phyloP scores from a whole-genome alignment of 495 filamentous ascomycete species.

The Haplographium delicatum region DNA sequence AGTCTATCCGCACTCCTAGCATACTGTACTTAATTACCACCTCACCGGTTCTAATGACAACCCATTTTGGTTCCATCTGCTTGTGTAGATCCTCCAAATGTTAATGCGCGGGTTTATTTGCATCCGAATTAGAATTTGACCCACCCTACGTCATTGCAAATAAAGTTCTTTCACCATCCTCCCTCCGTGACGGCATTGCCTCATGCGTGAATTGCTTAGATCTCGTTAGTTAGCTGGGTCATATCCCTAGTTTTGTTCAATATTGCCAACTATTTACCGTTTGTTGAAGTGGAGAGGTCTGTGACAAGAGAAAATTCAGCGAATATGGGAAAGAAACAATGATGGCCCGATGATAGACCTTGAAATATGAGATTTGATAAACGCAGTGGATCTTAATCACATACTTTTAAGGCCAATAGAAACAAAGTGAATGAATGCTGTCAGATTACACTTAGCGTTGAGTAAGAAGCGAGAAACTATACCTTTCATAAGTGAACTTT shows the following conservation, averaged over 20 bases:
- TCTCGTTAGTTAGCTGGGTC: slow-evolving; percentile 24
- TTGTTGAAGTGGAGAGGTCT: slow-evolving; percentile 31
- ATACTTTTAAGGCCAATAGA: not conserved
- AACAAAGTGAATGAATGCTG: not conserved
- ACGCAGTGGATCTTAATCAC: too few relatives aligned
- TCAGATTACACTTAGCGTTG: too few relatives aligned
- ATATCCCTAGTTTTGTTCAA: slow-evolving; percentile 41
- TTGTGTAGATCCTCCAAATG: slow-evolving; percentile 4
- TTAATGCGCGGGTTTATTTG: slow-evolving; percentile 1
- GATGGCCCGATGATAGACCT: too few relatives aligned
- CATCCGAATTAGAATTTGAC: not conserved
- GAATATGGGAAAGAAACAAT: slow-evolving; percentile 37
- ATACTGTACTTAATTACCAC: slow-evolving; percentile 8
- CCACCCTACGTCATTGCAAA: not conserved
- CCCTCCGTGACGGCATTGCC: not conserved
- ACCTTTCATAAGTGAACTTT: too few relatives aligned
- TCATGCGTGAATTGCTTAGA: slow-evolving; percentile 1
- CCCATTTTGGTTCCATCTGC: not conserved
- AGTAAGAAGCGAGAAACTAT: too few relatives aligned
- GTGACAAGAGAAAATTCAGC: slow-evolving; percentile 39
- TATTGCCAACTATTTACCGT: slow-evolving; percentile 37
- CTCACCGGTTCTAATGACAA: not conserved
- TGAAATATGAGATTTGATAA: too few relatives aligned
- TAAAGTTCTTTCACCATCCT: not conserved
- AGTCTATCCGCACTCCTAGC: slow-evolving; percentile 1